These are phyloP conservation scores for Datisca glomerata DNA, from an alignment of 306 rosid species.

Conservation along the genomic window DNA sequence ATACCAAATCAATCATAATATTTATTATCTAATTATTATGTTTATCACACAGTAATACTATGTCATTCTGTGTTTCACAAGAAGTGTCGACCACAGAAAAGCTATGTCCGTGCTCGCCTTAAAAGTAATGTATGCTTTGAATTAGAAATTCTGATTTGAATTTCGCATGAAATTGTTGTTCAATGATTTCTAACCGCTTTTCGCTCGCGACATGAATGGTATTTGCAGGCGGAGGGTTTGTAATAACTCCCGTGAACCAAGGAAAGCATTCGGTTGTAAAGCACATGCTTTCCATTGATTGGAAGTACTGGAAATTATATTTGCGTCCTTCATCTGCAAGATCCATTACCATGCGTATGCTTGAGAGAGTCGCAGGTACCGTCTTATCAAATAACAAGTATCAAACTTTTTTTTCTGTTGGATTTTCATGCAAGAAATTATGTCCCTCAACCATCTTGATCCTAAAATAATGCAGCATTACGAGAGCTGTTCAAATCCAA, in stretches of 20 bases:
- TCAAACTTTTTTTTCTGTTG: background rate
- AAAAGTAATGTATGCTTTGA: slow-evolving; percentile 76
- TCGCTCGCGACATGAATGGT: too few relatives aligned
- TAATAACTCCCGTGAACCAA: slow-evolving; percentile 58
- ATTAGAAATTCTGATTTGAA: too few relatives aligned
- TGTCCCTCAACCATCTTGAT: background rate
- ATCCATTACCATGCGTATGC: slow-evolving; percentile 63
- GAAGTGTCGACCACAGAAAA: slow-evolving; percentile 52
- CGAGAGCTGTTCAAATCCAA: slow-evolving; percentile 55
- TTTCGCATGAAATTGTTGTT: too few relatives aligned
- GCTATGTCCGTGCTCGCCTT: slow-evolving; percentile 82
- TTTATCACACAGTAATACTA: slow-evolving; percentile 47
- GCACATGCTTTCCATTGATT: slow-evolving; percentile 89
- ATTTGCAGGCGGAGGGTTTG: slow-evolving; percentile 78
- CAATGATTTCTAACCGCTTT: too few relatives aligned
- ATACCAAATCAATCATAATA: too few relatives aligned
- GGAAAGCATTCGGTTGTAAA: slow-evolving; percentile 67
- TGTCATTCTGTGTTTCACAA: slow-evolving; percentile 70
- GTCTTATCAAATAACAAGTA: slow-evolving; percentile 9
- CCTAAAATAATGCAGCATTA: slow-evolving; percentile 42
- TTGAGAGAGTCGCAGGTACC: slow-evolving; percentile 69
- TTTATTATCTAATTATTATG: slow-evolving; percentile 15
- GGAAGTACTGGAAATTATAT: slow-evolving; percentile 79
- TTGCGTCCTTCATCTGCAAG: slow-evolving; percentile 52
- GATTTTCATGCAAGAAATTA: background rate